Base-by-base conservation (phyloP, 108 stramenopile genomes). In the Parietichytrium sp. region DNA sequence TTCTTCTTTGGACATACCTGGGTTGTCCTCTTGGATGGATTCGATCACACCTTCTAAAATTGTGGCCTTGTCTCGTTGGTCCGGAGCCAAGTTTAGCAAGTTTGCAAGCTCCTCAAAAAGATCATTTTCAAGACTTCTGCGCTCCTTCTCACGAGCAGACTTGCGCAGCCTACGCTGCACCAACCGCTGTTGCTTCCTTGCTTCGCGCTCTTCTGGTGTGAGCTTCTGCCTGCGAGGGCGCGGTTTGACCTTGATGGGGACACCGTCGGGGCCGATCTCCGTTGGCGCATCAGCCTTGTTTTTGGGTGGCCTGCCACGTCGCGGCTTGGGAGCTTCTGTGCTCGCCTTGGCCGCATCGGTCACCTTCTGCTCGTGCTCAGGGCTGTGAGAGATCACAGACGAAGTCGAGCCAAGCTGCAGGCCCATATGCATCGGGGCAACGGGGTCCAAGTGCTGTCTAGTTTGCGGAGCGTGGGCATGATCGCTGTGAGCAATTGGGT, bases 51-150 rank as follows among this genome's bases (percentile, higher is more conserved):
- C 61, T 25, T 33, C 33, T n/a, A 72, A 25, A 20, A 72, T 72
- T n/a, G 61, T 72, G 38, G 61, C 61, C 61, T 72, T 72, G 20
- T 72, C 61, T 2, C 61, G 61, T 16, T 72, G 36, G 10, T 72
- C 61, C 42, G 36, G 36, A 42, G 61, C 38, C 1, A 72, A 25
- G 1, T 42, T 42, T 13, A 36, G n/a, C 20, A 72, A 42, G 61
- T 72, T 42, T 16, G 61, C 61, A 42, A 72, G 61, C 20, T 72
- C 61, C 20, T 72, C 61, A 2, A 45, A 72, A 42, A 45, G 45
- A 20, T 72, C 61, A 38, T 72, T 72, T 45, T 72, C 61, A 13
- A 45, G 36, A 42, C 61, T 27, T 33, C 61, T 33, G 45, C 61
- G 61, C 42, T 33, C 61, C 61, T 72, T 72, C 45, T 72, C 61